A percentile compares a stretch with the other conserved stretches of the same genome.
Conservation (phyloP, 2,329 filamentous ascomycete species). For the Stromatinia cepivora region DNA sequence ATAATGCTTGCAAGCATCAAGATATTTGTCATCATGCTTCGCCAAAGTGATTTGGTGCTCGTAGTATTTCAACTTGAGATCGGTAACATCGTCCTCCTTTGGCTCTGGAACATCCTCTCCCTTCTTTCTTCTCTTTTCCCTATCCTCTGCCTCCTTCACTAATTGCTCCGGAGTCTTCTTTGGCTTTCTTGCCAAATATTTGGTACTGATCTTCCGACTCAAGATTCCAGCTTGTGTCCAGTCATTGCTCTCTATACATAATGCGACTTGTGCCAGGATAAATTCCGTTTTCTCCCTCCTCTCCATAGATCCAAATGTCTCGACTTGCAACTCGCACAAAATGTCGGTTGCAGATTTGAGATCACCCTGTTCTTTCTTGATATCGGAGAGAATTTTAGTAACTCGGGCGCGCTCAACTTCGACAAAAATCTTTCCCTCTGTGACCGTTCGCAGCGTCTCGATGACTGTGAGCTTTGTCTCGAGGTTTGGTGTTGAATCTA, state of each 20-base stretch:
- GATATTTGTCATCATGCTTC: slow-evolving; percentile 96
- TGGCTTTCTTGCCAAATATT: slow-evolving; percentile 84
- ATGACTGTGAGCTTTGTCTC: slow-evolving; percentile 93
- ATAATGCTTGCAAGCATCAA: slow-evolving; percentile 98
- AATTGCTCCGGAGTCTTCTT: slow-evolving; percentile 89
- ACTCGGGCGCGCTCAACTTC: slow-evolving; percentile 96
- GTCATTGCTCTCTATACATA: slow-evolving; percentile 94
- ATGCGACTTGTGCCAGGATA: slow-evolving; percentile 88
- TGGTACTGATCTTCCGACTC: slow-evolving; percentile 94
- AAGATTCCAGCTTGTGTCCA: slow-evolving; percentile 96
- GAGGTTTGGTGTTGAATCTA: slow-evolving; percentile 79
- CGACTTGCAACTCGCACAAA: slow-evolving; percentile 94
- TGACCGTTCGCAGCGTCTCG: slow-evolving; percentile 92
- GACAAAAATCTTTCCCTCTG: slow-evolving; percentile 99
- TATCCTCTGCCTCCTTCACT: slow-evolving; percentile 86
- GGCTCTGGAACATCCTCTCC: slow-evolving; percentile 78
- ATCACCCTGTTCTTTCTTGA: slow-evolving; percentile 95
- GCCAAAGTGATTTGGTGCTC: slow-evolving; percentile 95
- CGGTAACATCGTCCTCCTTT: slow-evolving; percentile 86
- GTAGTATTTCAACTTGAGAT: slow-evolving; percentile 93
- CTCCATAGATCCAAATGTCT: slow-evolving; percentile 98
- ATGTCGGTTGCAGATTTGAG: slow-evolving; percentile 87
- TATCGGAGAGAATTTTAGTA: slow-evolving; percentile 91
- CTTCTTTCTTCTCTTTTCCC: slow-evolving; percentile 79
- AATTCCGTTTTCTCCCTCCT: slow-evolving; percentile 98